A percentile compares a stretch with the other conserved stretches of the same genome.
Conservation (phyloP, 2,329 filamentous ascomycete genomes). For the Aureobasidium sp. region DNA sequence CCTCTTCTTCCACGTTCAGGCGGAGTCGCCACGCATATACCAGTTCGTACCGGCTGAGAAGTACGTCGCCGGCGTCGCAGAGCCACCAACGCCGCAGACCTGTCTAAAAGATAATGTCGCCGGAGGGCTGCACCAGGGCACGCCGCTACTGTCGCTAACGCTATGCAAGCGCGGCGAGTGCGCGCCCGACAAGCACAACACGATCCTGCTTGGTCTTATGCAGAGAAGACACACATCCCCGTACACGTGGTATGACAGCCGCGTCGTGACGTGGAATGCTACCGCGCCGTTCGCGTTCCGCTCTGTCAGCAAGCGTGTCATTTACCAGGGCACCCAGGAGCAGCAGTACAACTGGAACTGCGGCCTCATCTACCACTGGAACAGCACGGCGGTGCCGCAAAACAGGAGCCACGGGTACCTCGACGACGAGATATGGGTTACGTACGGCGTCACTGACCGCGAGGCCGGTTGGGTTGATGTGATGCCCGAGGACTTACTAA, state of each 20-base stretch:
- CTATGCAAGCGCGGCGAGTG: neutral
- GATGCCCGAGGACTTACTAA: neutral
- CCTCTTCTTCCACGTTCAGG: neutral
- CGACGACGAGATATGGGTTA: neutral
- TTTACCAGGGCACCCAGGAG: neutral
- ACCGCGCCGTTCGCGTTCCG: neutral
- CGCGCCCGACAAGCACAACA: neutral
- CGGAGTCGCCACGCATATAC: neutral
- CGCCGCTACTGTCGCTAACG: neutral
- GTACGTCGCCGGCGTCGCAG: neutral
- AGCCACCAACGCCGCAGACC: neutral
- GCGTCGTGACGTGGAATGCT: neutral
- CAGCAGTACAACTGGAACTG: neutral
- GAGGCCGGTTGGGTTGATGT: neutral
- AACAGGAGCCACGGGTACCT: neutral
- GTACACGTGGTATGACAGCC: neutral
- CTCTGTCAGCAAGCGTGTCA: neutral
- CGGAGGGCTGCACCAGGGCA: neutral
- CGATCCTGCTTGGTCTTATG: neutral
- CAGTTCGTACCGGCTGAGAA: neutral
- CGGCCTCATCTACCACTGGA: neutral
- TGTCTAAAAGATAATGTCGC: neutral
- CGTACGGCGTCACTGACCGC: neutral
- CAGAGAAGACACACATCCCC: neutral
- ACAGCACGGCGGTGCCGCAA: neutral